Conservation (phyloP, 2,329 filamentous ascomycete species). For the Coniochaeta sp. region DNA sequence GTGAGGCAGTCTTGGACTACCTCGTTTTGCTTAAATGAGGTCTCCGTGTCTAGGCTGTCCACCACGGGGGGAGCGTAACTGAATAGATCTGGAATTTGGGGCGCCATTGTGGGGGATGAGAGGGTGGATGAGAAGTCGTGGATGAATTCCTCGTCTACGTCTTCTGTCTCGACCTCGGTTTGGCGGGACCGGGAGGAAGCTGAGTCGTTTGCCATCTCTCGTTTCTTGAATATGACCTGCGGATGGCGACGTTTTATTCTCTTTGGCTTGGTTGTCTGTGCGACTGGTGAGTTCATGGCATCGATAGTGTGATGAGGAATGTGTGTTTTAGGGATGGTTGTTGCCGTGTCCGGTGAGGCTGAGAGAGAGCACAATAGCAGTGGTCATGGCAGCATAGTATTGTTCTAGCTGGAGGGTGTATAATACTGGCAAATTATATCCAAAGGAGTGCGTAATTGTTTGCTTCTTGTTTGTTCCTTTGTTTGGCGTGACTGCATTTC, state of each 20-base stretch:
- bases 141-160: conserved; percentile 18
- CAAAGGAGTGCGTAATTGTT: neutral
- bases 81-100: conserved; percentile 48
- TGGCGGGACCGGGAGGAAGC: conserved; percentile 2
- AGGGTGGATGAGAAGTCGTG: conserved; percentile 4
- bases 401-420: neutral
- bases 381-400: conserved; percentile 2
- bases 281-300: neutral
- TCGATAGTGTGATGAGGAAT: conserved; percentile 1
- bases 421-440: neutral
- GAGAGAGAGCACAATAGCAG: neutral
- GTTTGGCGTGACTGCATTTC: neutral
- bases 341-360: neutral
- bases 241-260: neutral
- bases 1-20: conserved; percentile 65
- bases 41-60: conserved; percentile 61
- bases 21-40: conserved; percentile 60
- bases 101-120: conserved; percentile 11
- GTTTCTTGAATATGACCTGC: conserved; percentile 4
- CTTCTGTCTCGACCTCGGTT: conserved; percentile 2
- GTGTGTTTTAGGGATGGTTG: neutral
- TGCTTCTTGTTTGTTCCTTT: neutral
- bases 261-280: neutral
- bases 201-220: conserved; percentile 4
- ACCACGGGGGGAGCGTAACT: conserved; percentile 51